Evolutionary conservation across 768 basidiomycete genomes (phyloP), one percentile per base, ranked within the genome.

Genomic region (Phlegmacium glaucopus): DNA sequence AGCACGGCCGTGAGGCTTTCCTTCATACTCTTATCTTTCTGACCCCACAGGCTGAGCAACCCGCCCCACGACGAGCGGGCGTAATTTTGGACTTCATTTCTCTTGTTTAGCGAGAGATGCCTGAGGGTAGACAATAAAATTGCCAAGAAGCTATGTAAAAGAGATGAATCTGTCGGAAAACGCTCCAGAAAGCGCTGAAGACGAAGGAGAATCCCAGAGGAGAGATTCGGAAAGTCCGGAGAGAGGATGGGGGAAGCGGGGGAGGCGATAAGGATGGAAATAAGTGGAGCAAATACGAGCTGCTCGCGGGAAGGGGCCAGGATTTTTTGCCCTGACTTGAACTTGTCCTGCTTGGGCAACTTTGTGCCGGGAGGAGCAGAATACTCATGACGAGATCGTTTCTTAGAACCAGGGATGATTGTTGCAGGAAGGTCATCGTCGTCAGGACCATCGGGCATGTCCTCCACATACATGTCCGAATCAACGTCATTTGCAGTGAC

Each of bases 1-100:
- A 96, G 66, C 17, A 90, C 74, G n/a, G 84, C 75, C 25, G 94
- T 71, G 13, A 97, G 70, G 37, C 82, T 78, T 62, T 94, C 93
- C 61, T 94, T 93, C 54, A 87, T 69, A 7, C 72, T 63, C 49
- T 78, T 83, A 62, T 83, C 85, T 67, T 90, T 92, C 13, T 86
- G 86, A 2, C 75, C 73, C 92, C 92, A 96, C 18, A 95, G 66
- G 2, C 66, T 67, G 3, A 93, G 72, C 5, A 97, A 58, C 2
- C 64, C 63, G 39, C 80, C 67, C 83, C 93, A 90, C 1, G 83
- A 69, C 25, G 66, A 65, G 4, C 70, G 65, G 0, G 89, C 87
- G 53, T 90, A 85, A 13, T 63, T 63, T 7, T 76, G 72, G 30
- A 90, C 78, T 2, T 77, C 74, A 7, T 72, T 59, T 35, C 76